These are phyloP conservation scores for Raffaelea arxii DNA, from an alignment of 2,329 filamentous ascomycete genomes.

Conservation along the genomic window DNA sequence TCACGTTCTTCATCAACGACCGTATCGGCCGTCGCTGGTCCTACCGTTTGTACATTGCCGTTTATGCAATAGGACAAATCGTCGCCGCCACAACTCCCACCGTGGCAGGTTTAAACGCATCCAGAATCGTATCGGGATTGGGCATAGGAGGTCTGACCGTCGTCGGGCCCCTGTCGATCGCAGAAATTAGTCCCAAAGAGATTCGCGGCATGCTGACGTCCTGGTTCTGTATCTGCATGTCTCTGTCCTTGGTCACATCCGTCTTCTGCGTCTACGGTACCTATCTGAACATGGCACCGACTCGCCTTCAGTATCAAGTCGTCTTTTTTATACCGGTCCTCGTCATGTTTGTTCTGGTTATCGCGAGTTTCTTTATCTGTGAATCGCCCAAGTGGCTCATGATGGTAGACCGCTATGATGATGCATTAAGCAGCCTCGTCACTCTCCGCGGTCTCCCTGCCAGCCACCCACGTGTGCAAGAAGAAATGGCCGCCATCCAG, in stretches of 20 bases:
- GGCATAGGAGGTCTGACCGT: constrained; percentile 29
- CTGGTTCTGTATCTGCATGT: constrained; percentile 29
- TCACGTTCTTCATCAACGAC: constrained; percentile 22
- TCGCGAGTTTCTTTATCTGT: constrained; percentile 19
- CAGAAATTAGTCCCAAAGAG: constrained; percentile 36
- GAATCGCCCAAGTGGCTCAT: constrained; percentile 27
- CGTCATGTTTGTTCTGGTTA: constrained; percentile 18
- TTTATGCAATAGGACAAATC: no score
- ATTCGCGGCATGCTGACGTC: constrained; percentile 31
- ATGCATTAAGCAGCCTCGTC: constrained; percentile 18
- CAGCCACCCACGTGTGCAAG: constrained; percentile 17
- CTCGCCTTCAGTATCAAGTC: constrained; percentile 19
- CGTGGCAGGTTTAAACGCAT: no score
- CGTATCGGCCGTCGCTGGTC: constrained; percentile 29
- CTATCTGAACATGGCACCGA: constrained; percentile 18
- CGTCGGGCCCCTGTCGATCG: constrained; percentile 34
- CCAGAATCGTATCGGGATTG: constrained; percentile 21
- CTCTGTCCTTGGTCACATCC: constrained; percentile 20
- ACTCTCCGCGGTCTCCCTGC: constrained; percentile 20
- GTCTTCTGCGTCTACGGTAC: constrained; percentile 25
- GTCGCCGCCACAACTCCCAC: no score
- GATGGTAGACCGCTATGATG: constrained; percentile 16
- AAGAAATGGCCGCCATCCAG: constrained; percentile 14
- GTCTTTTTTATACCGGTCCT: constrained; percentile 21
- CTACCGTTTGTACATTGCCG: constrained; percentile 25